phyloP scores from a whole-genome alignment of 805 yeast genomes.

The Cyberlindnera mrakii region DNA sequence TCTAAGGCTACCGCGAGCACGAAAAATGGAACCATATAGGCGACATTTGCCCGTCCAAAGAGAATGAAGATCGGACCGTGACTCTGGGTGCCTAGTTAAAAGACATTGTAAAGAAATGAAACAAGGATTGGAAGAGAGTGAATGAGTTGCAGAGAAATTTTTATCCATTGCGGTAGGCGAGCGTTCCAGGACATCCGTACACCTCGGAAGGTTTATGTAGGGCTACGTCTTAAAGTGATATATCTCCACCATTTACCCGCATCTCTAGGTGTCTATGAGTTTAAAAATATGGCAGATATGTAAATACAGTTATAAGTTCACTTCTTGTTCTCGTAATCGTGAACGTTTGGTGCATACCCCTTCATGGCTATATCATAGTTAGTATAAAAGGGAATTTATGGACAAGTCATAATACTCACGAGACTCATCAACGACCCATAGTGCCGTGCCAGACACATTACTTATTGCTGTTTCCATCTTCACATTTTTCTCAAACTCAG shows the following conservation, averaged over 20 bases:
- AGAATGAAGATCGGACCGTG: conserved; percentile 34
- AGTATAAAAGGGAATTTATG: background rate
- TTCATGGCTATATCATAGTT: conserved; percentile 32
- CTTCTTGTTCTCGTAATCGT: conserved; percentile 48
- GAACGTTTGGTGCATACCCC: conserved; percentile 48
- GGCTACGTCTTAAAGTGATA: background rate
- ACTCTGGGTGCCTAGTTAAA: conserved; percentile 68
- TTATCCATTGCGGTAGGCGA: conserved; percentile 4
- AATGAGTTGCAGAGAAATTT: conserved; percentile 1
- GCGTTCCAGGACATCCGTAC: conserved; percentile 4
- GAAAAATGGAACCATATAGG: conserved; percentile 30
- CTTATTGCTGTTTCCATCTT: conserved; percentile 50
- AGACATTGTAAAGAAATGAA: conserved; percentile 22
- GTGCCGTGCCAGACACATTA: conserved; percentile 45
- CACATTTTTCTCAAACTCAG: conserved; percentile 53
- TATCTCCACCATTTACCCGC: too few relatives aligned
- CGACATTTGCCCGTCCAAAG: conserved; percentile 27
- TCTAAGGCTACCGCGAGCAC: conserved; percentile 97
- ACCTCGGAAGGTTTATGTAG: conserved; percentile 2
- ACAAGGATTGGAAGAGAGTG: background rate
- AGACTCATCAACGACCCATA: conserved; percentile 54
- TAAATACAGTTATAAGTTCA: too few relatives aligned
- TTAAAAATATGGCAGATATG: too few relatives aligned
- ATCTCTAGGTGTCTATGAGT: too few relatives aligned
- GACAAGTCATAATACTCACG: conserved; percentile 16